Conservation (phyloP, 805 yeast genomes). For the Metschnikowia bowlesiae region DNA sequence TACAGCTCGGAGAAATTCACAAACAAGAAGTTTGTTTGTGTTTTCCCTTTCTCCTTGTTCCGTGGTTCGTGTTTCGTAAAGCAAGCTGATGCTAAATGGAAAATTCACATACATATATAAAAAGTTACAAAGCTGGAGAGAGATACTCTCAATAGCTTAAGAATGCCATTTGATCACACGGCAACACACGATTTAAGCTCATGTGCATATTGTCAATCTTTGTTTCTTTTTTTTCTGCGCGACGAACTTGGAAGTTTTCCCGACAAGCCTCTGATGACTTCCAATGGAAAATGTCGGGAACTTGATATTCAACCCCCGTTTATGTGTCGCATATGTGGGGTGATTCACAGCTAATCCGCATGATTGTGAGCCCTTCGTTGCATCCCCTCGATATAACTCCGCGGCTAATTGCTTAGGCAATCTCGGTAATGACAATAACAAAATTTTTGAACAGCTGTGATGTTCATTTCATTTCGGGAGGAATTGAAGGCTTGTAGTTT, state of each 20-base stretch:
- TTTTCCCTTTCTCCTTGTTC: too few relatives aligned
- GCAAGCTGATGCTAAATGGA: neutral
- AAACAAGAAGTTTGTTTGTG: neutral
- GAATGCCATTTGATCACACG: constrained; percentile 3
- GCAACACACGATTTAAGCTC: neutral
- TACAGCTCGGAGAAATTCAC: neutral
- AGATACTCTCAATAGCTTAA: neutral
- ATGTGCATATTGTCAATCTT: neutral
- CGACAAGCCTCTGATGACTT: neutral
- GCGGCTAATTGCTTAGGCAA: neutral
- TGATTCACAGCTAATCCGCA: neutral
- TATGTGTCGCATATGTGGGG: neutral
- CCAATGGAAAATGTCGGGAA: neutral
- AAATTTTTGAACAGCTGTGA: too few relatives aligned
- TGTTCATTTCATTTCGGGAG: too few relatives aligned
- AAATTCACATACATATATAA: neutral
- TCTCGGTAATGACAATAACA: neutral
- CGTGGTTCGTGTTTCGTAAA: neutral
- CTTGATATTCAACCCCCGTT: neutral
- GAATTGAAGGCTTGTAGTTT: too few relatives aligned
- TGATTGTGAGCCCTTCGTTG: neutral
- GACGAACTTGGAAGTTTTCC: neutral
- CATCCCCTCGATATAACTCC: neutral
- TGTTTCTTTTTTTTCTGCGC: neutral
- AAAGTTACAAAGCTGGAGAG: neutral